Evolutionary conservation across 139 green algal species (phyloP), one percentile per base, ranked within the genome.

Genomic region (Chlamydomonas asymmetrica): DNA sequence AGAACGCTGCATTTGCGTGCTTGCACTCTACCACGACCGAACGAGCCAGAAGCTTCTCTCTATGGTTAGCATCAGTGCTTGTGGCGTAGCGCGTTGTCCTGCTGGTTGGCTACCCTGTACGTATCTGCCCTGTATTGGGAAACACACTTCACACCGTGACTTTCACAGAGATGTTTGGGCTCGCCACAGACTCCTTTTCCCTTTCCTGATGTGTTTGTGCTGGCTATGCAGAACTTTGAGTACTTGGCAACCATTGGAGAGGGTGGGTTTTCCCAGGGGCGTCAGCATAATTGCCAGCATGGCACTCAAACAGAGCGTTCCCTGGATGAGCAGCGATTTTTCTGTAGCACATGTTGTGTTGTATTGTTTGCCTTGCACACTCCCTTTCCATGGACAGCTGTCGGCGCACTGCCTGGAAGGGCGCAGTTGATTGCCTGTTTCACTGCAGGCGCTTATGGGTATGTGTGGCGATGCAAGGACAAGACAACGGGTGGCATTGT

Each of bases 371-470:
- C 57, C 4, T 38, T n/a, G 9, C 52, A 31, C 16, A 22, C 8
- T 5, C 52, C 52, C 52, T 34, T 22, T 25, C 52, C 52, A 8
- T 59, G 29, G 5, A 31, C 57, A 6, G 25, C 57, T 25, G 29
- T 39, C n/a, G 25, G n/a, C 57, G 39, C n/a, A 31, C 20, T 9
- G 39, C 5, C 3, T 13, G 57, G 31, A 27, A 22, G 16, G 5
- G 52, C 52, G 9, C 13, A 31, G 8, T 25, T 5, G 52, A n/a
- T 25, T 7, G 5, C 5, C 31, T 61, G 23, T 25, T 61, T 5
- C 29, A 7, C 38, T 48, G 38, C 73, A 84, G 80, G 80, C 23
- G 68, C 80, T 3, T 81, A 85, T 45, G 80, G 80, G 40, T 45
- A 41, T 23, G 73, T 86, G 0, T 86, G 80, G 80, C 59, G 66